Evolutionary conservation across 2,329 filamentous ascomycete genomes (phyloP).

Genomic region (Fusarium nisikadoi): DNA sequence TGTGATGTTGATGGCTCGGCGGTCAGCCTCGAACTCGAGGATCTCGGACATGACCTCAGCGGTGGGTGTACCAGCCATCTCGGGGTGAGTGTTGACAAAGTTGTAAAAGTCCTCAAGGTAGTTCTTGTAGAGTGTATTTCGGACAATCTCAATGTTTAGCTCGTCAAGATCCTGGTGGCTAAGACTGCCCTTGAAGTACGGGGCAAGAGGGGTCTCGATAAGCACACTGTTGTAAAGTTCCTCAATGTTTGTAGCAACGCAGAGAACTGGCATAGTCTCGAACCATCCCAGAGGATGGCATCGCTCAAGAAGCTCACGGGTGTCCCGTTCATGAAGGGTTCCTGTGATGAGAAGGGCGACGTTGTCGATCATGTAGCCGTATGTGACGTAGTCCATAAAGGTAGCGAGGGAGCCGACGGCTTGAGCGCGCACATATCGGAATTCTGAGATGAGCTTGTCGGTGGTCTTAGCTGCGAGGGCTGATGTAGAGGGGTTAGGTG

Average conservation of each 20-base stretch:
- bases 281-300: constrained; percentile 99
- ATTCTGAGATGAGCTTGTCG: constrained; percentile 97
- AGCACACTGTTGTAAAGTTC: constrained; percentile 98
- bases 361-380: constrained; percentile 99
- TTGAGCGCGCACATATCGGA: constrained; percentile 95
- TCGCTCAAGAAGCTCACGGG: constrained; percentile 90
- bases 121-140: constrained; percentile 99
- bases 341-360: constrained; percentile 97
- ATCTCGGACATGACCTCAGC: constrained; percentile 96
- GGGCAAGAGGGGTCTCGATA: constrained; percentile 93
- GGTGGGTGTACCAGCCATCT: constrained; percentile 88
- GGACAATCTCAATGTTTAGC: constrained; percentile 98
- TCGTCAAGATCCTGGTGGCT: constrained; percentile 98
- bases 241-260: constrained; percentile 97
- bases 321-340: constrained; percentile 96
- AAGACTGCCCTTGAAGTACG: constrained; percentile 96
- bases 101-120: constrained; percentile 97
- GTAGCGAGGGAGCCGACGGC: constrained; percentile 89
- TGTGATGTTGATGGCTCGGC: constrained; percentile 98
- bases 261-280: constrained; percentile 97
- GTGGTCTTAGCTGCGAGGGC: constrained; percentile 94
- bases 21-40: constrained; percentile 94
- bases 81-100: constrained; percentile 90
- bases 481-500: constrained; percentile 96
- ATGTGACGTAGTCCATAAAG: constrained; percentile 98